A percentile compares a stretch with the other conserved stretches of the same genome.
Conservation (phyloP, 345 rosid genomes). For the Dipteronia sinensis region DNA sequence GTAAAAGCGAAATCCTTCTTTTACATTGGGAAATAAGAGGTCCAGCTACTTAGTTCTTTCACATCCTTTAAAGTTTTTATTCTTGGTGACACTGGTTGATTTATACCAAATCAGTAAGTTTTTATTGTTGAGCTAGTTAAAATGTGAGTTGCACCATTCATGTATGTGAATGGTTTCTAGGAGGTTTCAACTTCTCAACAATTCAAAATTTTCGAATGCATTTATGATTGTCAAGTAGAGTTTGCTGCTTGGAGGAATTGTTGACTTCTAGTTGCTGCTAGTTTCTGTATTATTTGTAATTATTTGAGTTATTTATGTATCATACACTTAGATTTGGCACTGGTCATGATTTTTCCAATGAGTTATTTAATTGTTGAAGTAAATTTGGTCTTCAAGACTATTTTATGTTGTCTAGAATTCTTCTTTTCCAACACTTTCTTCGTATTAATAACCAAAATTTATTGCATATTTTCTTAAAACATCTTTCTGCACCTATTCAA, state of each 20-base stretch:
- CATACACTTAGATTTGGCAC: not conserved
- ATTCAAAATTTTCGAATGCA: not conserved
- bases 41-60: not conserved
- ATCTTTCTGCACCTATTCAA: not conserved
- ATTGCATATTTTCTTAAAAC: not conserved
- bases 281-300: no score
- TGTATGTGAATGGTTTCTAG: not conserved
- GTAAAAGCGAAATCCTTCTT: no score
- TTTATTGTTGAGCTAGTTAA: not conserved
- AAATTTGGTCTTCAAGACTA: not conserved
- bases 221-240: not conserved
- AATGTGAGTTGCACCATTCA: not conserved
- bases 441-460: not conserved
- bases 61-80: not conserved
- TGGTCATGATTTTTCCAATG: not conserved
- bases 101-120: not conserved
- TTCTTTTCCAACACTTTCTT: not conserved
- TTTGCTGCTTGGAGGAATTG: no score
- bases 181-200: not conserved
- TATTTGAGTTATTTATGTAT: not conserved
- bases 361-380: not conserved
- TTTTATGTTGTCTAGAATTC: not conserved
- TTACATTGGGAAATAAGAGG: no score
- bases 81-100: not conserved
- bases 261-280: no score